These are phyloP conservation scores for Xylaria sp. DNA, from an alignment of 2,329 filamentous ascomycete species.

Conservation along the genomic window DNA sequence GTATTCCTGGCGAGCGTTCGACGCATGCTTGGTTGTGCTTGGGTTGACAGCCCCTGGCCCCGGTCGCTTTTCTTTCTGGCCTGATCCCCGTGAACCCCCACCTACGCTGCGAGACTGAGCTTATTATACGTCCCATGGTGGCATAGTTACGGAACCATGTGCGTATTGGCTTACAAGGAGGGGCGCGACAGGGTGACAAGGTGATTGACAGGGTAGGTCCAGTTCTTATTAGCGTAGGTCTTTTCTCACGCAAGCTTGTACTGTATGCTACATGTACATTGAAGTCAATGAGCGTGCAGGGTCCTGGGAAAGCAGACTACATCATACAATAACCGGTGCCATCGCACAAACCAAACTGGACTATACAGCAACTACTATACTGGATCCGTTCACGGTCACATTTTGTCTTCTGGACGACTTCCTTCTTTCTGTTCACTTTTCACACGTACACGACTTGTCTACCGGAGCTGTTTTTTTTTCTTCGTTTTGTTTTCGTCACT, in stretches of 20 bases:
- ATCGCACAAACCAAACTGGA: constrained; percentile 36
- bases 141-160: constrained; percentile 30
- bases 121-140: constrained; percentile 28
- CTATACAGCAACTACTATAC: constrained; percentile 8
- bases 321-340: constrained; percentile 28
- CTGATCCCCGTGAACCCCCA: constrained; percentile 25
- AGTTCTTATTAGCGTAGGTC: background rate
- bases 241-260: constrained; percentile 14
- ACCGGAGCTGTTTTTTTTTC: background rate
- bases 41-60: constrained; percentile 12
- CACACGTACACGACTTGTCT: constrained; percentile 34
- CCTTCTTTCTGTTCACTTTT: constrained; percentile 31
- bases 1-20: constrained; percentile 20
- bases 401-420: constrained; percentile 31
- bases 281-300: constrained; percentile 2
- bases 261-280: constrained; percentile 15
- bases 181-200: constrained; percentile 14
- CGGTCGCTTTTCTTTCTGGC: constrained; percentile 12
- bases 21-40: constrained; percentile 13
- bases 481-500: constrained; percentile 32
- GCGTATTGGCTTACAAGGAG: constrained; percentile 26
- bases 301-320: constrained; percentile 15
- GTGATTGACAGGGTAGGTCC: too few relatives aligned
- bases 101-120: constrained; percentile 9
- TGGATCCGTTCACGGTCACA: constrained; percentile 32